A percentile compares a stretch with the other conserved stretches of the same genome.
Conservation (phyloP, 2,329 filamentous ascomycete species). For the Rutstroemia sp. region DNA sequence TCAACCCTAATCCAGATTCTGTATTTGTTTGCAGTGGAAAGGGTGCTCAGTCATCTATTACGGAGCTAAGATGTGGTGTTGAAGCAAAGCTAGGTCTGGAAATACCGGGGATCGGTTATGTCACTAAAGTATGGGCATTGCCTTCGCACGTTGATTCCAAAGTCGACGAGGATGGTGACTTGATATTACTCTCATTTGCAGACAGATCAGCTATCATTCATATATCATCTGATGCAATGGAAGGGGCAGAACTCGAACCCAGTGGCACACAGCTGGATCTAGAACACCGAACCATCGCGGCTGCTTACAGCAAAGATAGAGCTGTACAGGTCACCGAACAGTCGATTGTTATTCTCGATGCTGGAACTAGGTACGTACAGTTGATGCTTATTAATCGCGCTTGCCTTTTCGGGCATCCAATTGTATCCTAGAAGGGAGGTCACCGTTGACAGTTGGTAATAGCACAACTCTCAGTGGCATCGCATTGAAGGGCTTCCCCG, state of each 20-base stretch:
- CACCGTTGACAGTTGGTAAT: neutral
- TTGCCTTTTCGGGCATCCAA: neutral
- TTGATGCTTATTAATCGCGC: neutral
- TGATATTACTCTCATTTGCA: constrained; percentile 25
- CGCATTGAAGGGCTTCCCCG: neutral
- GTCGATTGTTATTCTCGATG: constrained; percentile 22
- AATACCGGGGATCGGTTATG: constrained; percentile 41
- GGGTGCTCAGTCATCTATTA: constrained; percentile 53
- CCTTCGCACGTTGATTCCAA: constrained; percentile 11
- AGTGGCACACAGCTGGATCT: constrained; percentile 43
- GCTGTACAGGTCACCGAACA: constrained; percentile 47
- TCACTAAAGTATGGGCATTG: constrained; percentile 49
- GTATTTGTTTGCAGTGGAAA: constrained; percentile 62
- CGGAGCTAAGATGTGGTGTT: constrained; percentile 62
- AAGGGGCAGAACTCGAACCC: constrained; percentile 37
- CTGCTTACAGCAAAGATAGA: constrained; percentile 32
- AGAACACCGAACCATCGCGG: constrained; percentile 43
- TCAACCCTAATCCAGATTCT: constrained; percentile 38
- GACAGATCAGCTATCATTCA: constrained; percentile 32
- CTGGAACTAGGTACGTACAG: constrained; percentile 14
- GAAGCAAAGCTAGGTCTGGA: constrained; percentile 59
- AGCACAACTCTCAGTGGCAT: neutral
- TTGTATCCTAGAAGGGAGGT: too few species aligned
- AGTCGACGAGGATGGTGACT: constrained; percentile 13
- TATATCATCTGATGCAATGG: constrained; percentile 40